Conservation (phyloP, 1,284 basidiomycete genomes). For the Fomes fomentarius region DNA sequence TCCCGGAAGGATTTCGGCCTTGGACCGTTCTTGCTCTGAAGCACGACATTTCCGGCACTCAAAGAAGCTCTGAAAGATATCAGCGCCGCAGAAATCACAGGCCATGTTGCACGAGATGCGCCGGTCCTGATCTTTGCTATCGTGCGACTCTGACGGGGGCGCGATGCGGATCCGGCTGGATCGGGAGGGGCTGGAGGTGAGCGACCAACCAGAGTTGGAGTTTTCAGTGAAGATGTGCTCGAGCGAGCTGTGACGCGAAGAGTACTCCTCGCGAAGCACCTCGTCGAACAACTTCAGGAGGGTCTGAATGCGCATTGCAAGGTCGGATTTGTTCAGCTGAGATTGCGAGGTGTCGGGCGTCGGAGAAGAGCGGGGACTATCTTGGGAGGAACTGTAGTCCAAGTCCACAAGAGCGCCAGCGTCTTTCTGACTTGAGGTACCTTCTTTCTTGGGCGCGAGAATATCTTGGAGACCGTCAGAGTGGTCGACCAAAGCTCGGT, state of each 20-base stretch:
- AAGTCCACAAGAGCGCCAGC: not conserved
- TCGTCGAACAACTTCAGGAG: conserved; percentile 58
- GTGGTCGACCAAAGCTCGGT: conserved; percentile 50
- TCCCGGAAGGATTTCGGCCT: conserved; percentile 28
- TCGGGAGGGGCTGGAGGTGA: not conserved
- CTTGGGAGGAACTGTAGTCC: not conserved
- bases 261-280: conserved; percentile 60
- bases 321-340: not conserved
- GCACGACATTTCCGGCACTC: conserved; percentile 55
- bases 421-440: not conserved
- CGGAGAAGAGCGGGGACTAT: not conserved
- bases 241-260: conserved; percentile 37
- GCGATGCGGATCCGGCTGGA: not conserved
- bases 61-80: conserved; percentile 80
- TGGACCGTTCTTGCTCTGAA: not conserved
- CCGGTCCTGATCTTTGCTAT: conserved; percentile 1
- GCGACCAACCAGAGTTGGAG: conserved; percentile 6
- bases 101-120: conserved; percentile 35
- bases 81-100: conserved; percentile 78
- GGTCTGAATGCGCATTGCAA: conserved; percentile 25
- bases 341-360: not conserved
- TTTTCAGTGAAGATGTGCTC: conserved; percentile 23
- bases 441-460: not conserved
- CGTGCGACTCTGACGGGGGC: not conserved
- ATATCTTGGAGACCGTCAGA: conserved; percentile 34